Evolutionary conservation across 805 yeast genomes (phyloP), one percentile per base, ranked within the genome.

Genomic region (Starmerella roubikii): DNA sequence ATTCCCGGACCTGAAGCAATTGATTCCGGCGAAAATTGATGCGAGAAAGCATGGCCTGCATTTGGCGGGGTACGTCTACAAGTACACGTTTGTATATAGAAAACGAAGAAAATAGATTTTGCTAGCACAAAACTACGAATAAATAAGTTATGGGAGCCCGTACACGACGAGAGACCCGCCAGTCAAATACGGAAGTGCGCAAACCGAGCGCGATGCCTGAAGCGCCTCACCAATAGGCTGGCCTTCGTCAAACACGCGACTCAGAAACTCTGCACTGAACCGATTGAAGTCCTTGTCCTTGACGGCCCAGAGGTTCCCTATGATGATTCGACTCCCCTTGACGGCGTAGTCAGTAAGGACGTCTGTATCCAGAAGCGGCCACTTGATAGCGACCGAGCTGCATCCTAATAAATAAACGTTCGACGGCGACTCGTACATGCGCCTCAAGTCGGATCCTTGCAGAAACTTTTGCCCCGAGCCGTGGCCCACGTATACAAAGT

Each of bases 301-400:
- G 4, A 91, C 96, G 57, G 85, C 95, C 98, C 98, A 91, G 40
- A 91, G 59, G 51, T 83, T 84, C 0, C 83, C 95, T 27, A 91
- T 60, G 1, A 84, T 68, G 74, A 80, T 68, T 0, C 94, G 91
- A 34, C 83, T 72, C 0, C 94, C 93, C 18, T 85, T 91, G 9
- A 71, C 61, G 21, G 91, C 56, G 65, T 85, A 85, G 36, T 80
- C 74, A 48, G 71, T 68, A 0, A 84, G 70, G 3, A 88, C 79
- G 1, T 96, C 94, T n/a, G 34, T 29, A 30, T 46, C 70, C 67
- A 0, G 91, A 77, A 45, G 76, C 83, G 41, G 79, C 65, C 7
- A 66, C 54, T 2, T 86, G 0, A 93, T 17, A 19, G 25, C 33
- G 32, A 34, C 94, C 0, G 97, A 88, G 0, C 94, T 81, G 51